Base-by-base conservation (phyloP, 306 rosid genomes). In the Cicer chorassanicum region DNA sequence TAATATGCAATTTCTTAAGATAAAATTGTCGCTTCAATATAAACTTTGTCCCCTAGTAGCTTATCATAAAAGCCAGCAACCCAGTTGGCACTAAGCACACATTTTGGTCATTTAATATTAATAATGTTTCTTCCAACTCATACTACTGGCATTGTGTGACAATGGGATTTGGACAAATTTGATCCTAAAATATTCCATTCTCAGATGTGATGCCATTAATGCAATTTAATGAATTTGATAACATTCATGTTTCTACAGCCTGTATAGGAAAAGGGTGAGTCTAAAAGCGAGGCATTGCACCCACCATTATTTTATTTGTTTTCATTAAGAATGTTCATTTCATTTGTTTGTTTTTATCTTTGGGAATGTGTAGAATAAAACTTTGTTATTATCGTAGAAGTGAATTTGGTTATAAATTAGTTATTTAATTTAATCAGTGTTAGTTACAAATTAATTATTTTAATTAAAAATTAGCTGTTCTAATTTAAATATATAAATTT, bases 1-100 rank as follows among this genome's bases (percentile, higher is more conserved):
- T 1, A 59, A 29, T 56, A 72, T 70, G 46, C 57, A 60, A 68
- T 54, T 77, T 74, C 73, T 83, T 60, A 82, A 82, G 87, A 84
- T 83, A 78, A 78, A 64, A 66, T 7, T 83, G 88, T 87, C 76
- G 73, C 78, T 78, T 77, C 72, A 75, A 78, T 63, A 19, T 62
- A 48, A 70, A 77, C 70, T 56, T 72, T 77, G 87, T 76, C 83
- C 78, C 77, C 82, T 57, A 16, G 75, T 45, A 81, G 74, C 75
- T 72, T 56, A 45, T 11, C 78, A 77, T 19, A 78, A 74, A 44
- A 48, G 80, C 73, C 13, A 64, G 72, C 62, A 82, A 76, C 86
- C 16, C 66, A 73, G 61, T 70, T 74, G 71, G 71, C 81, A 81
- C 53, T 13, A 78, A 51, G 63, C 83, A 65, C 81, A 84, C 68